Evolutionary conservation across 768 basidiomycete species (phyloP).

Genomic region (Phaffia tasmanica): DNA sequence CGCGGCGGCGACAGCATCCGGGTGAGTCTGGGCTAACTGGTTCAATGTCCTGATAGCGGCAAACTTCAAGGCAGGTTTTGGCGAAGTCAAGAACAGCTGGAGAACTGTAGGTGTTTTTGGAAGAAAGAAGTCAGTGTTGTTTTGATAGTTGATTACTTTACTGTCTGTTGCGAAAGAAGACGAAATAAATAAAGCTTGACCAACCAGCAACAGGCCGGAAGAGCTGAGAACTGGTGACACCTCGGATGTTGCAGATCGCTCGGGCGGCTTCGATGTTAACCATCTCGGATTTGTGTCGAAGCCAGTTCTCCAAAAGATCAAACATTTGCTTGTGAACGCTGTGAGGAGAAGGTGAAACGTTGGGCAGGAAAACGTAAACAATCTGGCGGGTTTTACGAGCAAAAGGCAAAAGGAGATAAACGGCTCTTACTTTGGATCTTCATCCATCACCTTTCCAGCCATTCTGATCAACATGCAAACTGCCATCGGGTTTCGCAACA

Average conservation of each 20-base stretch:
- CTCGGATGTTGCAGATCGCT: slow-evolving; percentile 91
- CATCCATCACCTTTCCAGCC: slow-evolving; percentile 97
- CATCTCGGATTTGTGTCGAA: slow-evolving; percentile 99
- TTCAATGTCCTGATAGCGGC: slow-evolving; percentile 94
- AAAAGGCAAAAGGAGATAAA: not conserved
- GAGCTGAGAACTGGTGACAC: slow-evolving; percentile 63
- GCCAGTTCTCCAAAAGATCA: slow-evolving; percentile 84
- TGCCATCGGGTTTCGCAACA: slow-evolving; percentile 89
- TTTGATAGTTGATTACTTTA: not conserved
- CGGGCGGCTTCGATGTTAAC: slow-evolving; percentile 98
- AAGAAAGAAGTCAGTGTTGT: slow-evolving; percentile 20
- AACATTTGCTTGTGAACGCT: slow-evolving; percentile 87
- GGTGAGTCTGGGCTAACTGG: slow-evolving; percentile 72
- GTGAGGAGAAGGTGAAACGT: slow-evolving; percentile 1
- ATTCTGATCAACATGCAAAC: slow-evolving; percentile 97
- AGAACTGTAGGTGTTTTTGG: slow-evolving; percentile 48
- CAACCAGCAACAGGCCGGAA: slow-evolving; percentile 78
- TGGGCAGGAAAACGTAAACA: not conserved
- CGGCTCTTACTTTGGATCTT: slow-evolving; percentile 84
- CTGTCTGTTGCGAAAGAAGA: not conserved
- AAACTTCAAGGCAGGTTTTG: slow-evolving; percentile 89
- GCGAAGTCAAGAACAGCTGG: slow-evolving; percentile 89
- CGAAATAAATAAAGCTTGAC: slow-evolving; percentile 30
- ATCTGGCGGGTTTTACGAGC: not conserved
- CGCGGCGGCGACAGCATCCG: slow-evolving; percentile 73